These are phyloP conservation scores for Myxozyma melibiosi DNA, from an alignment of 805 yeast genomes.

Conservation along the genomic window DNA sequence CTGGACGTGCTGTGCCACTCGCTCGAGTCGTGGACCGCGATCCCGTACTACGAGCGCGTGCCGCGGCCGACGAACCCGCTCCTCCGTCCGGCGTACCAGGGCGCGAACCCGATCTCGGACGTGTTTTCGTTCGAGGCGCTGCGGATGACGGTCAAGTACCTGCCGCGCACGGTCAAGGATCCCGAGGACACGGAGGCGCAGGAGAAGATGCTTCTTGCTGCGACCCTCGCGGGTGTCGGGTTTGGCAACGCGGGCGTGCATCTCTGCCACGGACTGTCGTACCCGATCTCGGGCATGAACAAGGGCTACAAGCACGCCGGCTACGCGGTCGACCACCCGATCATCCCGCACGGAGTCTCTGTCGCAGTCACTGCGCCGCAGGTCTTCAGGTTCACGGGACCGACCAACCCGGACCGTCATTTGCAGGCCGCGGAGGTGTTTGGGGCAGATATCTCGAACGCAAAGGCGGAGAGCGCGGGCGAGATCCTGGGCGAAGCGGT, in stretches of 20 bases:
- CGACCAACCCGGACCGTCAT: constrained; percentile 47
- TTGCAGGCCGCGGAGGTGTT: constrained; percentile 44
- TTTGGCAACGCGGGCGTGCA: constrained; percentile 52
- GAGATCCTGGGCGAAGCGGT: constrained; percentile 45
- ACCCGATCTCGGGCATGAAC: constrained; percentile 46
- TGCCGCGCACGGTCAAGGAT: constrained; percentile 46
- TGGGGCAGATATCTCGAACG: constrained; percentile 44
- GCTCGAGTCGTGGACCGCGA: constrained; percentile 51
- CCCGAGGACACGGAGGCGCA: constrained; percentile 49
- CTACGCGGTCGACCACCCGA: constrained; percentile 46
- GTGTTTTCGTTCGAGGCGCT: constrained; percentile 49
- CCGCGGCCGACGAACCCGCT: constrained; percentile 46
- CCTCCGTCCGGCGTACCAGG: constrained; percentile 47
- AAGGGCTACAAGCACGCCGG: constrained; percentile 44
- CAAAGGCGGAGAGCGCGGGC: constrained; percentile 44
- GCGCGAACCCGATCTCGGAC: constrained; percentile 52
- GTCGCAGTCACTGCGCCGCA: constrained; percentile 52
- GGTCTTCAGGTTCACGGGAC: constrained; percentile 46
- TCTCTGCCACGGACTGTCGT: constrained; percentile 49
- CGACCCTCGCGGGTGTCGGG: constrained; percentile 51
- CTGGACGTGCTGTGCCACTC: constrained; percentile 51
- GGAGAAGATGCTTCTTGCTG: constrained; percentile 49
- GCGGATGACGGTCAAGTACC: constrained; percentile 46
- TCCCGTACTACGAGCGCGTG: constrained; percentile 46
- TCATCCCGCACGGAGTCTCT: constrained; percentile 50